phyloP scores from a whole-genome alignment of 352 stramenopile genomes.

The Phytopythium mirpurense region DNA sequence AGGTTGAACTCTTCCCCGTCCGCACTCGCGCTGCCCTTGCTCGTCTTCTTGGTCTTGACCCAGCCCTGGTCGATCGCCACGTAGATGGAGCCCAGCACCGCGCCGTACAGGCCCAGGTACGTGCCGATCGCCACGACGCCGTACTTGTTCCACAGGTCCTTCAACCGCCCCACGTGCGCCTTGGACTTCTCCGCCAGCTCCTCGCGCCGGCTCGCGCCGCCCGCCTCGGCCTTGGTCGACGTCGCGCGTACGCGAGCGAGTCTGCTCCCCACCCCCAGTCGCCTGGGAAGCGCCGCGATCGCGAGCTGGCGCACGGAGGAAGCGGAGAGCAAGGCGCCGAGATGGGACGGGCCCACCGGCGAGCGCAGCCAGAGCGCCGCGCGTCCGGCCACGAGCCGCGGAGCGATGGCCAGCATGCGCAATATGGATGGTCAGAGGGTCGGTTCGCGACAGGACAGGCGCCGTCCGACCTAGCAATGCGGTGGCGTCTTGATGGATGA shows the following conservation, averaged over 20 bases:
- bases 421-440: no score
- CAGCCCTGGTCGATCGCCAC: conserved; percentile 77
- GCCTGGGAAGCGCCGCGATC: background rate
- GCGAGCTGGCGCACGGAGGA: background rate
- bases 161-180: conserved; percentile 49
- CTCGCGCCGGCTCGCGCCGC: conserved; percentile 9
- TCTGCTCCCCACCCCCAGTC: background rate
- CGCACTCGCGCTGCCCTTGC: conserved; percentile 13
- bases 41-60: conserved; percentile 47
- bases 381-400: background rate
- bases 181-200: conserved; percentile 31
- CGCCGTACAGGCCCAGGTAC: conserved; percentile 76
- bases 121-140: conserved; percentile 78
- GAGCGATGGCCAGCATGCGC: background rate
- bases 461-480: background rate
- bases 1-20: conserved; percentile 62
- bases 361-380: background rate
- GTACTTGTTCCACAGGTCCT: conserved; percentile 83
- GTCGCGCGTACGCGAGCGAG: background rate
- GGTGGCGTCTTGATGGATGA: conserved; percentile 1
- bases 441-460: no score
- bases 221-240: conserved; percentile 8
- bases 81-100: conserved; percentile 76
- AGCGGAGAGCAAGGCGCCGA: background rate
- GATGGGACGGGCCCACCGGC: no score